Conservation (phyloP, 495 filamentous ascomycete genomes). For the Pyrenula massariospora region DNA sequence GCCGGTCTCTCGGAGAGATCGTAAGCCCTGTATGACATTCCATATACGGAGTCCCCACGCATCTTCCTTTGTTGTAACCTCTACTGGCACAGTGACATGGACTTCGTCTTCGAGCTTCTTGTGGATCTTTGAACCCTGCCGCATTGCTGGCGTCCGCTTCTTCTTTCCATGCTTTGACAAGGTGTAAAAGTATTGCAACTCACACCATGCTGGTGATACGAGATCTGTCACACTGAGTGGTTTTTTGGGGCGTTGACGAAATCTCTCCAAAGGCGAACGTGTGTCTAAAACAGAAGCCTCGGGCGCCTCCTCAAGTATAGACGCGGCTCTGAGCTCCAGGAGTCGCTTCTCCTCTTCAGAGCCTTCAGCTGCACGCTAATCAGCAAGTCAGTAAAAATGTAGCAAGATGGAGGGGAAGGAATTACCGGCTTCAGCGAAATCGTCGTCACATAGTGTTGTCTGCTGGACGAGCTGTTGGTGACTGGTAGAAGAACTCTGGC, state of each 20-base stretch:
- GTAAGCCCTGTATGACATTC: conserved; percentile 83
- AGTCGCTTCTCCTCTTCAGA: conserved; percentile 9
- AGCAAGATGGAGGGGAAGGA: conserved; percentile 10
- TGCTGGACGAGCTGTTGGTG: conserved; percentile 6
- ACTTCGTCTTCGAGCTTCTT: conserved; percentile 77
- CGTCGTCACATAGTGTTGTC: conserved; percentile 16
- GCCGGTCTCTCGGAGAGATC: conserved; percentile 63
- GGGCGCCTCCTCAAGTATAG: conserved; percentile 7
- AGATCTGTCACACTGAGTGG: conserved; percentile 85
- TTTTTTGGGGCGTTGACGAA: conserved; percentile 64
- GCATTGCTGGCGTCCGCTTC: conserved; percentile 70
- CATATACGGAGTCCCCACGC: conserved; percentile 71
- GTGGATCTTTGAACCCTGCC: conserved; percentile 63
- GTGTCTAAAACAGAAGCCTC: conserved; percentile 17
- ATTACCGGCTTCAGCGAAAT: conserved; percentile 20
- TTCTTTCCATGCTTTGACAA: conserved; percentile 67
- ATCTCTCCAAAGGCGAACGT: conserved; percentile 58
- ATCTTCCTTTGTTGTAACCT: conserved; percentile 68
- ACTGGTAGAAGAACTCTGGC: conserved; percentile 4
- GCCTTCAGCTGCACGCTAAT: conserved; percentile 57
- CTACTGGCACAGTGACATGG: conserved; percentile 60
- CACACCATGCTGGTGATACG: conserved; percentile 85
- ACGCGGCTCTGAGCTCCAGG: conserved; percentile 3
- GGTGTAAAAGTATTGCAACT: conserved; percentile 84
- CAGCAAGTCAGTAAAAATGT: conserved; percentile 39